Percentiles rank a stretch among this genome's conserved stretches.
Conservation (phyloP, 192 early-diverging fungal genomes). For the Borealophlyctis nickersoniae region DNA sequence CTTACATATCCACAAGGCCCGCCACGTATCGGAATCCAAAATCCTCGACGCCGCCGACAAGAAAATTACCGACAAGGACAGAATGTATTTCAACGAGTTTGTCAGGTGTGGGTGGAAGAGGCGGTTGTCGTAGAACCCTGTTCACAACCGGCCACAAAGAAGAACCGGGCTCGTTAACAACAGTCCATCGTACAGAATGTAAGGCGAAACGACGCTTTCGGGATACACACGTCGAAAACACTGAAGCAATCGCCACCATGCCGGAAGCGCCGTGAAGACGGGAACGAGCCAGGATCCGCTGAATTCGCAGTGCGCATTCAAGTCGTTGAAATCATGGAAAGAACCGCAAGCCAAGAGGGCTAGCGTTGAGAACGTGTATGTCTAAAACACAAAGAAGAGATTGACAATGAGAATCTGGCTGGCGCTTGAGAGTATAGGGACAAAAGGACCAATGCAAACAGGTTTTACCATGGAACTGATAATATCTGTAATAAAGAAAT, state of each 20-base stretch:
- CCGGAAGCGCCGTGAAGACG: constrained; percentile 30
- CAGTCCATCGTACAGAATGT: too few relatives aligned
- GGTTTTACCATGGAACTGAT: constrained; percentile 29
- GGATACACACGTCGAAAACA: constrained; percentile 35
- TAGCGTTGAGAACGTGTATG: constrained; percentile 33
- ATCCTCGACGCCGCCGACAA: constrained; percentile 28
- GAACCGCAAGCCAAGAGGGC: constrained; percentile 28
- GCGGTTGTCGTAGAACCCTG: constrained; percentile 28
- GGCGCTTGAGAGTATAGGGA: constrained; percentile 3
- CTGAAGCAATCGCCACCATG: constrained; percentile 31
- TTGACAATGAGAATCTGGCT: not conserved
- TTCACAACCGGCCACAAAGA: too few relatives aligned
- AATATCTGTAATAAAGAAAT: constrained; percentile 45
- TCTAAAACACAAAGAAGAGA: constrained; percentile 11
- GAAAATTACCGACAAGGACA: constrained; percentile 34
- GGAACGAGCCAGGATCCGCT: constrained; percentile 31
- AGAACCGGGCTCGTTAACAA: too few relatives aligned
- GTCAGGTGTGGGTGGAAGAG: constrained; percentile 37
- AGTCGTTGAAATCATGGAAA: constrained; percentile 14
- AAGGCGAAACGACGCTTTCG: not conserved
- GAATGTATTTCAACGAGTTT: constrained; percentile 41
- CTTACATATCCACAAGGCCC: constrained; percentile 34
- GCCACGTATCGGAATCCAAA: not conserved
- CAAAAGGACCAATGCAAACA: constrained; percentile 2
- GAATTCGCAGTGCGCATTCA: constrained; percentile 23